Evolutionary conservation across 306 rosid genomes (phyloP), one percentile per base, ranked within the genome.

Genomic region (Lathyrus tuberosus): DNA sequence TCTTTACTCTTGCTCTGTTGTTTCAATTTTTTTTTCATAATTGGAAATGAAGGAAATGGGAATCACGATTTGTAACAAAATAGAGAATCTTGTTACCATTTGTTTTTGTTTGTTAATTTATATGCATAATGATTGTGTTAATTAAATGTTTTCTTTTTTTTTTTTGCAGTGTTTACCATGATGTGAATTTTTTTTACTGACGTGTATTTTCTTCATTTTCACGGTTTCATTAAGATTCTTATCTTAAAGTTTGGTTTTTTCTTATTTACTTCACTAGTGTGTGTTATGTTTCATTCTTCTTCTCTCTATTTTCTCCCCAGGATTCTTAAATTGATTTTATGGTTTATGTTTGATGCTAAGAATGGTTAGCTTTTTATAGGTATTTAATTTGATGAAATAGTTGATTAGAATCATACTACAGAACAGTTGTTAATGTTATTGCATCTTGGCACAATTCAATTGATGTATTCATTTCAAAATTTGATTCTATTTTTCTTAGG

Each of bases 151-250:
- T 26, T 58, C 37, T 63, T 35, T 67, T 24, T 35, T 63, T 35
- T 67, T 24, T 35, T 69, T 69, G 73, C 73, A 62, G 71, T 74
- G 75, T 35, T 60, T 58, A 18, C 42, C 56, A 77, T 62, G 76
- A 76, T 47, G 3, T 64, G 60, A 28, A 53, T 67, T 68, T 38
- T 20, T 48, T 51, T 9, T 49, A 2, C 10, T 56, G 48, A 67
- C 51, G 4, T 14, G 56, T 77, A 40, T 48, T 68, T 48, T 42
- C 71, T 68, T 69, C 46, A 40, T 59, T 74, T 65, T 65, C 52
- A 43, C 33, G 51, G 43, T 40, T 76, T 37, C 15, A 52, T 38
- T 46, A 33, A 66, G 14, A 9, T 70, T 65, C 17, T 46, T 12
- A 52, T 60, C 56, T 31, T 58, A 47, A 65, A 30, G 17, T 65